Percentiles rank a stretch among this genome's conserved stretches.
Conservation (phyloP, 2,329 filamentous ascomycete species). For the Rutstroemia sp. region DNA sequence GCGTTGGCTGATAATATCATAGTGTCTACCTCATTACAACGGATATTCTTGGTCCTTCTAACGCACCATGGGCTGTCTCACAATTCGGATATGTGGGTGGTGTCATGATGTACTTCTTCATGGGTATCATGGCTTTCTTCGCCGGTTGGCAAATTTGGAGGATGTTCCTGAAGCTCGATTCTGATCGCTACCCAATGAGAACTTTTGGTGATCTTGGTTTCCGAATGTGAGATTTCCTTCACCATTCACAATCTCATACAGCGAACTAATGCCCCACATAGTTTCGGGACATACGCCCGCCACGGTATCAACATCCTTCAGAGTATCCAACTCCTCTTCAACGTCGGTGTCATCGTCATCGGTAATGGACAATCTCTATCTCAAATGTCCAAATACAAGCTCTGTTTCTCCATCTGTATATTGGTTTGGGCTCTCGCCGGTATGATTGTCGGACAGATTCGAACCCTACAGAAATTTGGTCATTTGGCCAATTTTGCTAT, state of each 20-base stretch:
- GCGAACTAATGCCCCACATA: background rate
- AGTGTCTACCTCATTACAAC: conserved; percentile 26
- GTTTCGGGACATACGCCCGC: conserved; percentile 36
- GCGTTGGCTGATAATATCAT: background rate
- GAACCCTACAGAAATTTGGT: conserved; percentile 46
- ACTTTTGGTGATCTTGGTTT: conserved; percentile 33
- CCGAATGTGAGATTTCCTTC: conserved; percentile 26
- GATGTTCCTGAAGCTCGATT: conserved; percentile 20
- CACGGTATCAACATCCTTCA: conserved; percentile 42
- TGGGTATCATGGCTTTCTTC: conserved; percentile 18
- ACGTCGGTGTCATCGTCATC: conserved; percentile 45
- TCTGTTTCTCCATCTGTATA: conserved; percentile 48
- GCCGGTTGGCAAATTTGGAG: conserved; percentile 18
- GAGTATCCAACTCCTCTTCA: conserved; percentile 40
- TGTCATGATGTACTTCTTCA: conserved; percentile 15
- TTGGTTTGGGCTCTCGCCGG: conserved; percentile 43
- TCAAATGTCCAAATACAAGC: conserved; percentile 38
- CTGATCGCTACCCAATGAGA: conserved; percentile 14
- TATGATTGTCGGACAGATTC: conserved; percentile 47
- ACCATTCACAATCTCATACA: background rate
- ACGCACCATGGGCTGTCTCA: conserved; percentile 5
- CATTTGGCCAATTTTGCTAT: conserved; percentile 49
- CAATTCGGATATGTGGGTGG: conserved; percentile 8
- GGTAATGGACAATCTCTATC: conserved; percentile 45
- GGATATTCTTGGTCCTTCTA: conserved; percentile 16